phyloP scores from a whole-genome alignment of 2,329 filamentous ascomycete species.

The Xylaria sp. region DNA sequence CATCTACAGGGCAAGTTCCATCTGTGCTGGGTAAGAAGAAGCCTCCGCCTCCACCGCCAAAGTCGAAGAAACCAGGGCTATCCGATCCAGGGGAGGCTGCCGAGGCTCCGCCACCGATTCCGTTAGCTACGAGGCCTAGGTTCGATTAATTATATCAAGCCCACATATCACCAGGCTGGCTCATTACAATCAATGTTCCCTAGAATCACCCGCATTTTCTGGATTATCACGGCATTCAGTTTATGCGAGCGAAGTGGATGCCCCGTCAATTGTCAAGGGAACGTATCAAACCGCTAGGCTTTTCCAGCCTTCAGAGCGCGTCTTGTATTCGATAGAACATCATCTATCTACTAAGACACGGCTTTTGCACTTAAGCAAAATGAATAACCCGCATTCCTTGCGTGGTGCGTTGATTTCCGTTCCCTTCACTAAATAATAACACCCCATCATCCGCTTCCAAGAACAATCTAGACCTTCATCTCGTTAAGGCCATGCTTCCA shows the following conservation, averaged over 20 bases:
- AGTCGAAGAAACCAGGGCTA: conserved; percentile 61
- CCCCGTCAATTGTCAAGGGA: conserved; percentile 15
- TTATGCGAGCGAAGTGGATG: not conserved
- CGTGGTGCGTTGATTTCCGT: conserved; percentile 39
- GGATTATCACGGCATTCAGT: not conserved
- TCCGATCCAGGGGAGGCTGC: conserved; percentile 45
- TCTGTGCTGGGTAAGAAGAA: conserved; percentile 60
- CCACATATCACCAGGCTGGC: not conserved
- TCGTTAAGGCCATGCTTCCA: conserved; percentile 95
- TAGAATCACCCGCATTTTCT: not conserved
- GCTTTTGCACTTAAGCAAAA: conserved; percentile 34
- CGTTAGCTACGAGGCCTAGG: conserved; percentile 62
- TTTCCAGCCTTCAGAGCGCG: conserved; percentile 27
- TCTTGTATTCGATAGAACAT: conserved; percentile 40
- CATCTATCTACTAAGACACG: conserved; percentile 41
- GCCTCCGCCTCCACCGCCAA: conserved; percentile 54
- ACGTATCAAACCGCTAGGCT: conserved; percentile 34
- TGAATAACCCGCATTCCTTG: conserved; percentile 36
- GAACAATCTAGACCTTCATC: conserved; percentile 83
- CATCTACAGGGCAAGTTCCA: conserved; percentile 12
- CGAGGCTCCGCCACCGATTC: conserved; percentile 62
- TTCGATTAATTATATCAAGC: conserved; percentile 46
- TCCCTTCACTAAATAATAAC: conserved; percentile 18
- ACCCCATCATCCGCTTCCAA: conserved; percentile 14
- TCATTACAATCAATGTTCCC: not conserved